phyloP scores from a whole-genome alignment of 345 rosid species.

The Angophora floribunda region DNA sequence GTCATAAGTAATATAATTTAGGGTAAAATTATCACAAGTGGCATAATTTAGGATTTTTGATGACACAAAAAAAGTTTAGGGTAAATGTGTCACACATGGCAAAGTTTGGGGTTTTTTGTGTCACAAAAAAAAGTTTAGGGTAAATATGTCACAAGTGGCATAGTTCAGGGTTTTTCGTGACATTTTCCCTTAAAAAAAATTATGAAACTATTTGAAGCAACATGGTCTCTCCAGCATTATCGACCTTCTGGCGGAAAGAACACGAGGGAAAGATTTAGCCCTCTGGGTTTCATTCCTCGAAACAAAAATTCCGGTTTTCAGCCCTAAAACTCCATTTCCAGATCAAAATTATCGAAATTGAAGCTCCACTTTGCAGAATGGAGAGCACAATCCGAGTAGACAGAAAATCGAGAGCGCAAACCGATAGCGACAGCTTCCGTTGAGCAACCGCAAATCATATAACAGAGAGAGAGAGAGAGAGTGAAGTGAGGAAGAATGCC shows the following conservation, averaged over 20 bases:
- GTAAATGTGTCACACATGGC: too few species aligned
- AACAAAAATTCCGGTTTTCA: neutral
- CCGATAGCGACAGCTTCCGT: conserved; percentile 18
- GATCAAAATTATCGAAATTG: neutral
- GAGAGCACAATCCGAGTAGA: neutral
- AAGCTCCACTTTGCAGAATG: neutral
- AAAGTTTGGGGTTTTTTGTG: too few species aligned
- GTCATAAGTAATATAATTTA: too few species aligned
- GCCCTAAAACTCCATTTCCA: neutral
- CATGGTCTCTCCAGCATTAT: neutral
- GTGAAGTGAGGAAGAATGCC: neutral
- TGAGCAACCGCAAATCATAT: neutral
- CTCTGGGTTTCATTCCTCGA: neutral
- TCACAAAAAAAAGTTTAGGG: too few species aligned
- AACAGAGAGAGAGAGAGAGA: neutral
- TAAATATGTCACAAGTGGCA: too few species aligned
- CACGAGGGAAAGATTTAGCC: neutral
- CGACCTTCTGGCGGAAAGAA: neutral
- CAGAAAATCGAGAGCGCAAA: neutral
- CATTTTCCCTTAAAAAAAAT: too few species aligned
- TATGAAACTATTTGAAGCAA: neutral
- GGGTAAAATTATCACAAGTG: too few species aligned
- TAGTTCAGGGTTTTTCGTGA: too few species aligned
- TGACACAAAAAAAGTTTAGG: too few species aligned
- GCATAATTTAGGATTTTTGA: too few species aligned